Percentiles rank a stretch among this genome's conserved stretches.
phyloP scores from a whole-genome alignment of 75 land plant genomes.

The Azolla pinnata region DNA sequence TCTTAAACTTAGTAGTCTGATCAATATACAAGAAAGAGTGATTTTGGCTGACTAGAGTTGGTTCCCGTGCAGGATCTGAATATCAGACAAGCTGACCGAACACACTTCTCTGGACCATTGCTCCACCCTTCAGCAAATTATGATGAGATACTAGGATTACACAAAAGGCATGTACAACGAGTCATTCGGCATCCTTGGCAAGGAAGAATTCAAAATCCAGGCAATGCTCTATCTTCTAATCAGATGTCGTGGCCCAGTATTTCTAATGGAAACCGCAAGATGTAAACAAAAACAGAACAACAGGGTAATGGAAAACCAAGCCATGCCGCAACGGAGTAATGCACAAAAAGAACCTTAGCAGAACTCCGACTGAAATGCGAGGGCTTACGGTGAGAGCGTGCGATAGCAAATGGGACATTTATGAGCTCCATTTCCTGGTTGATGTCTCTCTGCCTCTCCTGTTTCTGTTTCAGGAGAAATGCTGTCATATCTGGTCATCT shows the following conservation, averaged over 20 bases:
- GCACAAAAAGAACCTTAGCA: too few species aligned
- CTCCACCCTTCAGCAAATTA: conserved; percentile 48
- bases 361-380: too few species aligned
- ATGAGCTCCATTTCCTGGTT: too few species aligned
- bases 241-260: background rate
- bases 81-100: conserved; percentile 45
- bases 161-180: conserved; percentile 71
- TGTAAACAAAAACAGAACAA: too few species aligned
- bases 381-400: too few species aligned
- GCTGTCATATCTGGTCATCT: too few species aligned
- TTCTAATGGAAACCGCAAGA: too few species aligned
- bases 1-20: conserved; percentile 28
- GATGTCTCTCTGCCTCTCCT: too few species aligned
- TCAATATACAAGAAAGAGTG: conserved; percentile 9
- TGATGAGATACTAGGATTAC: conserved; percentile 68
- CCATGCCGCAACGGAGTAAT: too few species aligned
- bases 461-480: too few species aligned
- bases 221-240: conserved; percentile 5
- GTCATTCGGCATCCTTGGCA: conserved; percentile 47
- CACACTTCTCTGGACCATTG: conserved; percentile 74
- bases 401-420: too few species aligned
- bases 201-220: conserved; percentile 31
- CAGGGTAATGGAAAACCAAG: too few species aligned
- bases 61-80: conserved; percentile 50
- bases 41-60: background rate